Base-by-base conservation (phyloP, 78 protist genomes). In the Dictyostelium capitatum region DNA sequence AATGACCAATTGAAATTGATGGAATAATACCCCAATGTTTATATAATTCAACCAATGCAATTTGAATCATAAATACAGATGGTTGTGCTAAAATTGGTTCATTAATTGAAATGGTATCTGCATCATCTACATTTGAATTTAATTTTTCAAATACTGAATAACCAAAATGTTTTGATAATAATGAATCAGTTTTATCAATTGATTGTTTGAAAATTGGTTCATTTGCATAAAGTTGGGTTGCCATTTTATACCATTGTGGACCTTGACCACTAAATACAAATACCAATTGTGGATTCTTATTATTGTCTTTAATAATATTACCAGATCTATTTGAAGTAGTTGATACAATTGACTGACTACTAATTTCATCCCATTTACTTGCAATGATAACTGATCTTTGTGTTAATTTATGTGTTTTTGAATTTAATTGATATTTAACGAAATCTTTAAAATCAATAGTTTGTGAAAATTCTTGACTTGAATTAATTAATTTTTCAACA, bases 1-100 rank as follows among this genome's bases (percentile, higher is more conserved):
- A 75, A 73, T 95, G 97, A 48, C 97, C 97, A 41, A 95, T 67
- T 47, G 69, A 81, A 53, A 77, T 89, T 10, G 83, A 28, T 32
- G 94, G 94, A 1, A 23, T 69, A 48, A 89, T 43, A 19, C 94
- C 94, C 77, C 83, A 73, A 37, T 15, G 6, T 47, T 67, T 59
- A 46, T 51, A 79, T 2, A 89, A 47, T 9, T 59, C 65, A 15
- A 70, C 37, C 57, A 89, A 72, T 50, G 79, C 73, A 15, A 78
- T 46, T 87, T 94, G 92, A 10, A 94, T 30, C 32, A 91, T 20
- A 47, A 94, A 82, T 6, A 84, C 17, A 10, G 79, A 37, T 67
- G 93, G 94, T 69, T 94, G 96, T 19, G 93, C 78, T 10, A 80
- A 17, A 17, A 53, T 30, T 5, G 93, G 83, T 15, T 69, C 59